A percentile compares a stretch with the other conserved stretches of the same genome.
Evolutionary conservation across 1,284 basidiomycete species (phyloP).

Genomic region (Cerioporus squamosus): DNA sequence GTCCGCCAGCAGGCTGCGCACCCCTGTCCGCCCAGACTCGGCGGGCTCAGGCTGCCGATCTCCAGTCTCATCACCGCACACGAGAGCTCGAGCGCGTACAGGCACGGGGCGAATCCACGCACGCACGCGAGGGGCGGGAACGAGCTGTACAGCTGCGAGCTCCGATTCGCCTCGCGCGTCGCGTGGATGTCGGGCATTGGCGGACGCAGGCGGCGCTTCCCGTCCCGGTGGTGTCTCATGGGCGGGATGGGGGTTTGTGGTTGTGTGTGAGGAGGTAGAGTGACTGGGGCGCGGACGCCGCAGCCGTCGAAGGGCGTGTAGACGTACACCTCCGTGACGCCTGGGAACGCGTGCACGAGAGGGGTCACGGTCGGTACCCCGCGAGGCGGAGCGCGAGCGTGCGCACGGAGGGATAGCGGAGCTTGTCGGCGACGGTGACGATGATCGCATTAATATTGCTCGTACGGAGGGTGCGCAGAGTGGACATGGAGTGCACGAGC

Average conservation of each 20-base stretch:
- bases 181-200: conserved; percentile 12
- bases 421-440: conserved; percentile 16
- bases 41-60: conserved; percentile 14
- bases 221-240: not conserved
- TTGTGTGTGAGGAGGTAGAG: not conserved
- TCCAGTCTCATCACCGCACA: conserved; percentile 11
- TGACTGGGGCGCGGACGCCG: conserved; percentile 1
- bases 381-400: conserved; percentile 16
- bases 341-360: conserved; percentile 23
- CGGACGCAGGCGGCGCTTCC: not conserved
- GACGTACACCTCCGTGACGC: conserved; percentile 14
- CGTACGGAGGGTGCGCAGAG: conserved; percentile 12
- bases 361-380: conserved; percentile 17
- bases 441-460: conserved; percentile 13
- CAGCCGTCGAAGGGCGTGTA: conserved; percentile 24
- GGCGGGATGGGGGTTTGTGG: not conserved
- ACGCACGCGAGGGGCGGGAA: conserved; percentile 16
- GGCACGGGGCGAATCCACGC: conserved; percentile 17
- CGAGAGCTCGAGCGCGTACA: conserved; percentile 18
- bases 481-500: conserved; percentile 13
- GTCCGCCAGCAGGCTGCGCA: conserved; percentile 11
- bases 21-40: conserved; percentile 6
- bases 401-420: conserved; percentile 18
- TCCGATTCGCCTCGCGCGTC: conserved; percentile 18
- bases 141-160: conserved; percentile 17